A percentile compares a stretch with the other conserved stretches of the same genome.
Conservation (phyloP, 163 green algal species). For the Dunaliella salina region DNA sequence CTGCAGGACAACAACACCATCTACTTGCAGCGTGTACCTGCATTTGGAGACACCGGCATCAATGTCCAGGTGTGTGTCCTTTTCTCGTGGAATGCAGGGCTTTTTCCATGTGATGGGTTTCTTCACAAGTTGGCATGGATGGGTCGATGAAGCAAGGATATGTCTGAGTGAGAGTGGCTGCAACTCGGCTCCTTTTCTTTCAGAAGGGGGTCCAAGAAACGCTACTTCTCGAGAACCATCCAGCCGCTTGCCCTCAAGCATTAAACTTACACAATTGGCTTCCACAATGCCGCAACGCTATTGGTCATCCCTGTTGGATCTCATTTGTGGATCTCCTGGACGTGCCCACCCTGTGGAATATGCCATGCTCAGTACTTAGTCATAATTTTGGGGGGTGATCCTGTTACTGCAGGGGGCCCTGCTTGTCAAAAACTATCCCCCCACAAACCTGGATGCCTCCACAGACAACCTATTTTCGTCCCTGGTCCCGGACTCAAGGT, state of each 20-base stretch:
- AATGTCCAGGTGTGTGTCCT: slow-evolving; percentile 37
- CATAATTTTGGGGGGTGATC: too few relatives aligned
- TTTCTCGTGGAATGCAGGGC: slow-evolving; percentile 12
- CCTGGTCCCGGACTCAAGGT: slow-evolving; percentile 76
- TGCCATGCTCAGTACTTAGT: too few relatives aligned
- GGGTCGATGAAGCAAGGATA: neutral
- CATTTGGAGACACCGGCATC: slow-evolving; percentile 29
- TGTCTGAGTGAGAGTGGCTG: too few relatives aligned
- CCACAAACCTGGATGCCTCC: slow-evolving; percentile 39
- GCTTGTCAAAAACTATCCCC: slow-evolving; percentile 61
- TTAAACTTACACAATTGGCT: too few relatives aligned
- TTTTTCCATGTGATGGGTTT: slow-evolving; percentile 14
- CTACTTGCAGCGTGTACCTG: slow-evolving; percentile 74
- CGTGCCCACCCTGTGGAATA: too few relatives aligned
- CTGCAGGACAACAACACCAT: slow-evolving; percentile 83
- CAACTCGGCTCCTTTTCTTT: too few relatives aligned
- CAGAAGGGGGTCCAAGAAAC: too few relatives aligned
- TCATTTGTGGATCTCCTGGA: too few relatives aligned
- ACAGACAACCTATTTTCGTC: slow-evolving; percentile 66
- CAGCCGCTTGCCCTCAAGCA: too few relatives aligned
- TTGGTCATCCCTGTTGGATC: too few relatives aligned
- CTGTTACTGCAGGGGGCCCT: slow-evolving; percentile 40
- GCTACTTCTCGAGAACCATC: too few relatives aligned
- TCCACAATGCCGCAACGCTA: too few relatives aligned
- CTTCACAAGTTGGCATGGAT: neutral